These are phyloP conservation scores for Lasiodiplodia sp. DNA, from an alignment of 2,329 filamentous ascomycete genomes.

Conservation along the genomic window DNA sequence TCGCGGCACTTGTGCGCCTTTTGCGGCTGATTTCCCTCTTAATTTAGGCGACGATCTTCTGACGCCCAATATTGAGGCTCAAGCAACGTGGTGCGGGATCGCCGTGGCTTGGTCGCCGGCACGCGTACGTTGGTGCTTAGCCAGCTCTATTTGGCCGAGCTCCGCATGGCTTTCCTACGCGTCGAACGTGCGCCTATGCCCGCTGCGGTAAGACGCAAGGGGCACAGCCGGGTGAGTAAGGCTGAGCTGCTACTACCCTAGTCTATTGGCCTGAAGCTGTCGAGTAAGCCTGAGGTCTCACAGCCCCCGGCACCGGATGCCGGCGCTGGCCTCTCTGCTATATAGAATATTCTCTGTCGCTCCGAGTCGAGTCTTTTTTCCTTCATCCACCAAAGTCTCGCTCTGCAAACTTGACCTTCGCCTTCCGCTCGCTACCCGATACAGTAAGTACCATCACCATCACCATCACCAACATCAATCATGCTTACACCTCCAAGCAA, in stretches of 20 bases:
- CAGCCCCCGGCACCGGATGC: neutral
- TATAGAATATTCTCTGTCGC: conserved; percentile 3
- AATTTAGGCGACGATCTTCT: conserved; percentile 5
- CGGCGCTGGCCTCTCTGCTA: neutral
- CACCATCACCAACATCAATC: neutral
- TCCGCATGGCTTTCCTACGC: neutral
- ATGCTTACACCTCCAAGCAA: neutral
- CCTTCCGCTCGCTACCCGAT: conserved; percentile 6
- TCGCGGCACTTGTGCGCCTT: neutral
- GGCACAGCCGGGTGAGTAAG: conserved; percentile 8
- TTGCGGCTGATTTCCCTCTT: neutral
- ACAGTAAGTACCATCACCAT: neutral
- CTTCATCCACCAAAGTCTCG: neutral
- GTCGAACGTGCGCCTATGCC: conserved; percentile 1
- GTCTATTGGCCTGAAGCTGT: conserved; percentile 5
- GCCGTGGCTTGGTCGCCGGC: conserved; percentile 8
- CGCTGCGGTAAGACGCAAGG: conserved; percentile 1
- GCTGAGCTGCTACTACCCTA: conserved; percentile 6
- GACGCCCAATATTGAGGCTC: neutral
- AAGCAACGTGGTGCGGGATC: neutral
- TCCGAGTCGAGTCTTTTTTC: neutral
- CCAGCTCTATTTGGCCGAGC: neutral
- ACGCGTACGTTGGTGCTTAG: conserved; percentile 8
- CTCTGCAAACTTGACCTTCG: neutral
- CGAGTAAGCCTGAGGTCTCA: conserved; percentile 10